Evolutionary conservation across 495 filamentous ascomycete species (phyloP), one percentile per base, ranked within the genome.

Genomic region (Hypoxylon subgilvum): DNA sequence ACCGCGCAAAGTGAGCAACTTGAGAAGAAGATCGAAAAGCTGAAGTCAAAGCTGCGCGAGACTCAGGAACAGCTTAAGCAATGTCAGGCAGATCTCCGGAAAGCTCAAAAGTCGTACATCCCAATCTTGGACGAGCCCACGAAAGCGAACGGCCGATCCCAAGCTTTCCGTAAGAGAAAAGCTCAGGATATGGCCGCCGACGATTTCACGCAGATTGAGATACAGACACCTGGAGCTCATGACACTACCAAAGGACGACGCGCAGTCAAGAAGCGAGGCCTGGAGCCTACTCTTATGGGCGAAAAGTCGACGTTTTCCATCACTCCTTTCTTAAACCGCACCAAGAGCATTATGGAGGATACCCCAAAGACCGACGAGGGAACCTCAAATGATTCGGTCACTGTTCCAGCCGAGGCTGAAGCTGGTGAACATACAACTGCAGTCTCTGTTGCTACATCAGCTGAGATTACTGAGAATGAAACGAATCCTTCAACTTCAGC

Each of bases 291-390:
- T 0, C 64, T 86, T 31, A 73, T 85, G 27, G 91, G 88, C 18
- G 91, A 95, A 59, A 96, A 96, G 70, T 96, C 91, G 0, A 84
- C 79, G 14, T 97, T 97, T 68, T 94, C 91, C 8, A 92, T 97
- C 57, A 97, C 92, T 1, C 92, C 92, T 0, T 95, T 92, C 71
- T 74, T 97, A 22, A 95, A 93, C 74, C 86, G 89, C 45, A 89
- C 87, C 5, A 76, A 81, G 34, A 86, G 77, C 62, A 73, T 73
- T 16, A 61, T 61, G 23, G 72, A 65, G 54, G 65, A 67, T 14
- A 64, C 54, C 6, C 62, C 67, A 4, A 61, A 65, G 22, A 21
- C 52, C 6, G 52, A 65, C n/a, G 63, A 69, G 25, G 65, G 18
- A 21, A 51, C 32, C 9, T 31, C 59, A 17, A 49, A 69, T 34